phyloP scores from a whole-genome alignment of 768 basidiomycete genomes.

The Candolleomyces eurysporus region DNA sequence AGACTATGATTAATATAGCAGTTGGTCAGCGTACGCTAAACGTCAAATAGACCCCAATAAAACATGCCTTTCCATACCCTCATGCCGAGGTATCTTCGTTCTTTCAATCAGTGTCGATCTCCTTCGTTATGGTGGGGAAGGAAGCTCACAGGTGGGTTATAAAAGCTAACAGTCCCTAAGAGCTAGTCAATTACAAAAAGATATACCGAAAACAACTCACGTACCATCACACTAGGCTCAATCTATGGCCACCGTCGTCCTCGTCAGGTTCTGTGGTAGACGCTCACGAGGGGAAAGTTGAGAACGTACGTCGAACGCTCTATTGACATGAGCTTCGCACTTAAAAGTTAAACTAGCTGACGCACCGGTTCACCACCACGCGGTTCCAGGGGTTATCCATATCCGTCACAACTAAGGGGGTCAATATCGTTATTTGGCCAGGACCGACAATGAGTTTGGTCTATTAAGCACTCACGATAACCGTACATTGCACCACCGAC shows the following conservation, averaged over 20 bases:
- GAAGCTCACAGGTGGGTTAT: conserved; percentile 11
- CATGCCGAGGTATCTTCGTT: conserved; percentile 13
- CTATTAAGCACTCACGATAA: conserved; percentile 8
- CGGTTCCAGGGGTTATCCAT: not conserved
- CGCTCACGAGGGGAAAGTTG: not conserved
- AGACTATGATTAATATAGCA: conserved; percentile 3
- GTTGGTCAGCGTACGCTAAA: not conserved
- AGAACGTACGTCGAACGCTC: not conserved
- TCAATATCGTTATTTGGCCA: not conserved
- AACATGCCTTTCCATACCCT: conserved; percentile 14
- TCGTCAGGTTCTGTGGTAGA: not conserved
- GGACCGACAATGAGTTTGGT: not conserved
- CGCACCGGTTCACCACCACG: not conserved
- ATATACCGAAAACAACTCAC: not conserved
- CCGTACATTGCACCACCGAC: conserved; percentile 12
- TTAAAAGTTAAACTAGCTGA: not conserved
- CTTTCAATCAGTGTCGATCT: not conserved
- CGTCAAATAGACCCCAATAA: not conserved
- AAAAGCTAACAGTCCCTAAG: conserved; percentile 10
- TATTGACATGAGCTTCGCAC: not conserved
- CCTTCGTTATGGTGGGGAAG: not conserved
- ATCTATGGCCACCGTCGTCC: not conserved
- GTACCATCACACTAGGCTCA: not conserved
- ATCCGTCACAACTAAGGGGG: not conserved
- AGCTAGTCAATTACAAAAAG: not conserved